Evolutionary conservation across 495 filamentous ascomycete species (phyloP), one percentile per base, ranked within the genome.

Genomic region (Penicillium psychrofluorescens): DNA sequence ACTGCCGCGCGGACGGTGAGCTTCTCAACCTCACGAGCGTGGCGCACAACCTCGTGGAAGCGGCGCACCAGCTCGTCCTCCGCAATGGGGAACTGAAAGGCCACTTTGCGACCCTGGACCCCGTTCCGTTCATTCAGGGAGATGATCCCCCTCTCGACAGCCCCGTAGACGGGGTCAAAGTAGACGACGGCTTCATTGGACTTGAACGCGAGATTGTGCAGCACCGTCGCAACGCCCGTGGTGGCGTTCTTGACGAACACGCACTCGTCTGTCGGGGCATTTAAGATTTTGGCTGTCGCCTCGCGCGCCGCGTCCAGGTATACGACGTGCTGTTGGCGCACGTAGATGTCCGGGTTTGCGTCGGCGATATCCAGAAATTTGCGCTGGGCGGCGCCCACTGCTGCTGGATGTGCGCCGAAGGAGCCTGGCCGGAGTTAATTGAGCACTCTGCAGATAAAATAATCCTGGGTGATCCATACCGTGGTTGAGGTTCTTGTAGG

Each of bases 171-270:
- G 35, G 84, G 87, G 31, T 72, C 72, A 55, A 95, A 90, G 46
- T 72, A 68, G 16, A 89, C 46, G 35, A 89, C 76, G 13, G 77
- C 75, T 47, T 86, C 84, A 22, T 72, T 73, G 0, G 71, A 59
- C 44, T 74, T 56, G 51, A 72, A 88, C 4, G 59, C 55, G 9
- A 95, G 58, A 56, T 85, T 88, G 41, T 81, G 79, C 12, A 95
- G 72, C 5, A 95, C 78, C 6, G 84, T 88, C 63, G 88, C 87
- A 40, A 94, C 68, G 36, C 84, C 90, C 0, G 79, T 82, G 0
- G 88, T 90, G 36, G 87, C 84, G 63, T 96, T 95, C 34, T 78
- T 74, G 9, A 95, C 84, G 41, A 90, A 81, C 4, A 94, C 89
- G 36, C 83, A 66, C 13, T 83, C 83, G 1, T 78, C 67, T 27